These are phyloP conservation scores for Coemansia sp. DNA, from an alignment of 192 early-diverging fungal genomes.

Conservation along the genomic window DNA sequence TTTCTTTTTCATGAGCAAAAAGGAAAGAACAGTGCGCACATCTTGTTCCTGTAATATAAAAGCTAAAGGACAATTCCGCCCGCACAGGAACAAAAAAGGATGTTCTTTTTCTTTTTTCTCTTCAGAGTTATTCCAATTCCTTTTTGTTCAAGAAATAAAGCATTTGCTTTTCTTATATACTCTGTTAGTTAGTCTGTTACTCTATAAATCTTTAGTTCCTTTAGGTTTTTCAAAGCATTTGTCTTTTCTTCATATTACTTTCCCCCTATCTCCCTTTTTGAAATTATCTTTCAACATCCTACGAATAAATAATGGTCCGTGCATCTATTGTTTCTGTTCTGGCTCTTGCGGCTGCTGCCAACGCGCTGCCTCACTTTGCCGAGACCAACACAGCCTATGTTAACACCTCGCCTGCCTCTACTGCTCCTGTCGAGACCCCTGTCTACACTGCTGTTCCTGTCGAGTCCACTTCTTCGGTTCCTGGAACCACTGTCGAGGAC, in stretches of 20 bases:
- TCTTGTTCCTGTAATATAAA: not conserved
- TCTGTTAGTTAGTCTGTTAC: conserved; percentile 2
- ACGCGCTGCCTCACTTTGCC: conserved; percentile 36
- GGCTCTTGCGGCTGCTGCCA: conserved; percentile 44
- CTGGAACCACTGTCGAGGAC: conserved; percentile 16
- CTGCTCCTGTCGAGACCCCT: conserved; percentile 11
- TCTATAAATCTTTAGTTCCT: not conserved
- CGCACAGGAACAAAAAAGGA: not conserved
- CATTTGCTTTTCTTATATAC: conserved; percentile 7
- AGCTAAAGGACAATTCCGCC: not conserved
- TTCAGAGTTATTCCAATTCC: conserved; percentile 9
- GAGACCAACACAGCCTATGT: conserved; percentile 47
- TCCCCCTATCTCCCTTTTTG: conserved; percentile 3
- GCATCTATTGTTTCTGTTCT: conserved; percentile 45
- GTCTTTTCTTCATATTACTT: conserved; percentile 12
- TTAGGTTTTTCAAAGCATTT: conserved; percentile 8
- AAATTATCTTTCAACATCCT: conserved; percentile 14
- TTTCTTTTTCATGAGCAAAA: not conserved
- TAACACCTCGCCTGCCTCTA: conserved; percentile 12
- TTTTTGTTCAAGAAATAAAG: conserved; percentile 12
- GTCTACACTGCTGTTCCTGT: conserved; percentile 11
- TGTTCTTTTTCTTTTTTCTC: not conserved
- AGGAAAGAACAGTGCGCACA: not conserved
- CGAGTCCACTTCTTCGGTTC: conserved; percentile 20
- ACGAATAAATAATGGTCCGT: conserved; percentile 41